phyloP scores from a whole-genome alignment of 371 early-diverging fungal genomes.

The Saksenaea oblongispora region DNA sequence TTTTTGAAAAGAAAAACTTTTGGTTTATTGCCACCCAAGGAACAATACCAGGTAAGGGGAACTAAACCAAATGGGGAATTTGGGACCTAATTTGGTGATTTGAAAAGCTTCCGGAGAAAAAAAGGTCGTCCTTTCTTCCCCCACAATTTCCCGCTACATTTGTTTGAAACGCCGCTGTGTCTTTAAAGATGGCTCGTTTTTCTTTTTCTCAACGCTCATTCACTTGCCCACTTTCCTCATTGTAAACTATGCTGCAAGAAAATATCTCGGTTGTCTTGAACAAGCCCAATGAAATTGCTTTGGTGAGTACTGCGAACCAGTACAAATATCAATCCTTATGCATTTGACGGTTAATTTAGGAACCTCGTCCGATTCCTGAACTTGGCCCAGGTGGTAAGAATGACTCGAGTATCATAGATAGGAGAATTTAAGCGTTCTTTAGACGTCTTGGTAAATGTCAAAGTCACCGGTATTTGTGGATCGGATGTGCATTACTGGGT shows the following conservation, averaged over 20 bases:
- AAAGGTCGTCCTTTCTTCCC: not conserved
- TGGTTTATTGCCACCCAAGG: no score
- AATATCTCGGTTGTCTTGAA: conserved; percentile 6
- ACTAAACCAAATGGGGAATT: conserved; percentile 11
- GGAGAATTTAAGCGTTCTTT: not conserved
- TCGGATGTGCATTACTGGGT: conserved; percentile 56
- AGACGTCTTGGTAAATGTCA: conserved; percentile 52
- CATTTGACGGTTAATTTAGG: conserved; percentile 10
- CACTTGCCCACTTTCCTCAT: not conserved
- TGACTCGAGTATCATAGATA: not conserved
- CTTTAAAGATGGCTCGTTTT: not conserved
- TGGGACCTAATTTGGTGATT: conserved; percentile 7
- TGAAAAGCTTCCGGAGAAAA: conserved; percentile 1
- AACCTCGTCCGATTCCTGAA: conserved; percentile 30
- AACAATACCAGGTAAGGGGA: not conserved
- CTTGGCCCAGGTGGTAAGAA: conserved; percentile 25
- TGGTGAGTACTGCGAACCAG: not conserved
- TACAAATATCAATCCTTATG: not conserved
- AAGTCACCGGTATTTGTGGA: conserved; percentile 54
- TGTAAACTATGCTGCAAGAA: not conserved
- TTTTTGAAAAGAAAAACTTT: no score
- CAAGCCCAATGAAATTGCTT: conserved; percentile 3
- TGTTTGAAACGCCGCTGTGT: conserved; percentile 2
- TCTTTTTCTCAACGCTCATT: not conserved
- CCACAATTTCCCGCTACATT: conserved; percentile 3